Evolutionary conservation across 2,329 filamentous ascomycete species (phyloP).

Genomic region (Ambrosiella beaveri): DNA sequence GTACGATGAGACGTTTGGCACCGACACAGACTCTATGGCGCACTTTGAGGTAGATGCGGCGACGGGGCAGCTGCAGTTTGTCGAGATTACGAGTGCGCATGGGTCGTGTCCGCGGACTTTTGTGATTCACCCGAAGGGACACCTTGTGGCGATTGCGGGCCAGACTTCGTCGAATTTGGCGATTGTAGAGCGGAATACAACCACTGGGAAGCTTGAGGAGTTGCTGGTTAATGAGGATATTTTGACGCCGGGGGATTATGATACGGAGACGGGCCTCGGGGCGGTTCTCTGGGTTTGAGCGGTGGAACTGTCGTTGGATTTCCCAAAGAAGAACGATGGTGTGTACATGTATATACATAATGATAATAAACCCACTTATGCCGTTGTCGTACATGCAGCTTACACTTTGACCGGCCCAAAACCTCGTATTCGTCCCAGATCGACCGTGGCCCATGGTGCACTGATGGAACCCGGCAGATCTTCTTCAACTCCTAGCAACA

Average conservation of each 20-base stretch:
- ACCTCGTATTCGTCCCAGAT: too few species aligned
- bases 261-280: conserved; percentile 31
- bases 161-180: conserved; percentile 42
- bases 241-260: conserved; percentile 23
- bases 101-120: conserved; percentile 47
- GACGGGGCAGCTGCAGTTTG: conserved; percentile 32
- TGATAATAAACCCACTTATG: background rate
- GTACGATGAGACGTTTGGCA: conserved; percentile 38
- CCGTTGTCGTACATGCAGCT: too few species aligned
- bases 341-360: background rate
- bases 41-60: conserved; percentile 29
- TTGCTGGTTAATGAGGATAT: conserved; percentile 26
- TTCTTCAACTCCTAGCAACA: too few species aligned
- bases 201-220: conserved; percentile 36
- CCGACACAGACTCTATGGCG: conserved; percentile 36
- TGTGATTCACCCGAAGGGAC: conserved; percentile 39
- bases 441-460: too few species aligned
- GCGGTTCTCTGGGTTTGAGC: conserved; percentile 26
- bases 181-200: conserved; percentile 36
- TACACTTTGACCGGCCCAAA: too few species aligned
- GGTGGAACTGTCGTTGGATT: background rate
- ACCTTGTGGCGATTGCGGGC: conserved; percentile 44
- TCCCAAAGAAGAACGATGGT: background rate
- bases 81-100: conserved; percentile 37
- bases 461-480: too few species aligned